Conservation (phyloP, 2,329 filamentous ascomycete genomes). For the Diaporthe citrichinensis region DNA sequence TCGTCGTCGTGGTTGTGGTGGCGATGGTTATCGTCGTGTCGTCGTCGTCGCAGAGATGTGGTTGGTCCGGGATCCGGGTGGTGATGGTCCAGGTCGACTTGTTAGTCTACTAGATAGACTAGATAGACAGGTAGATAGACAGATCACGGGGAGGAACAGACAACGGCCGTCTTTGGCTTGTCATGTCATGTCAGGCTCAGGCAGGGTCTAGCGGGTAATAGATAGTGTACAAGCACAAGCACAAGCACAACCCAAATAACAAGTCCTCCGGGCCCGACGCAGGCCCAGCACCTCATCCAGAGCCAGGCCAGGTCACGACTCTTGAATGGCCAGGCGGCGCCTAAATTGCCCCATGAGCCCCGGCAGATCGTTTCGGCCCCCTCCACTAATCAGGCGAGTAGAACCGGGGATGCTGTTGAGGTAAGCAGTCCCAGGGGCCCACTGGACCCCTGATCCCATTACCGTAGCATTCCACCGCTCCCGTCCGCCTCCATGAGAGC, state of each 20-base stretch:
- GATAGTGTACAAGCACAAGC: constrained; percentile 14
- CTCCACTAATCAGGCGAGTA: constrained; percentile 17
- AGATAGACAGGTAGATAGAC: not conserved
- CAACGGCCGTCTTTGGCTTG: constrained; percentile 19
- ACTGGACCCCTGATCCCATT: constrained; percentile 15
- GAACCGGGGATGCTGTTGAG: not conserved
- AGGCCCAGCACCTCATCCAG: not conserved
- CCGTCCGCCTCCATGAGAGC: not conserved
- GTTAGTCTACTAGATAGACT: constrained; percentile 7
- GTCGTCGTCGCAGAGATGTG: constrained; percentile 14
- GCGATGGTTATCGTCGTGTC: constrained; percentile 7
- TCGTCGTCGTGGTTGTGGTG: not conserved
- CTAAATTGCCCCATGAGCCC: constrained; percentile 30
- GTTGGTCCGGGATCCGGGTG: constrained; percentile 16
- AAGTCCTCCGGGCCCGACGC: constrained; percentile 1
- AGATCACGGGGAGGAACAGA: constrained; percentile 29
- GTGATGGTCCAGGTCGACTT: constrained; percentile 1
- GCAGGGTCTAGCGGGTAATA: constrained; percentile 29
- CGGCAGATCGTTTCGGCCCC: constrained; percentile 29
- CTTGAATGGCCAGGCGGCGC: constrained; percentile 19
- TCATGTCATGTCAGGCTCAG: constrained; percentile 12
- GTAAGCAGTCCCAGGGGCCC: constrained; percentile 13
- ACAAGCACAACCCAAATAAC: constrained; percentile 1
- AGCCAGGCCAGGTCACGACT: not conserved
- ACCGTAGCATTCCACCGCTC: constrained; percentile 22